Base-by-base conservation (phyloP, 1,284 basidiomycete genomes). In the Ceratorhiza oryzae-sativae region DNA sequence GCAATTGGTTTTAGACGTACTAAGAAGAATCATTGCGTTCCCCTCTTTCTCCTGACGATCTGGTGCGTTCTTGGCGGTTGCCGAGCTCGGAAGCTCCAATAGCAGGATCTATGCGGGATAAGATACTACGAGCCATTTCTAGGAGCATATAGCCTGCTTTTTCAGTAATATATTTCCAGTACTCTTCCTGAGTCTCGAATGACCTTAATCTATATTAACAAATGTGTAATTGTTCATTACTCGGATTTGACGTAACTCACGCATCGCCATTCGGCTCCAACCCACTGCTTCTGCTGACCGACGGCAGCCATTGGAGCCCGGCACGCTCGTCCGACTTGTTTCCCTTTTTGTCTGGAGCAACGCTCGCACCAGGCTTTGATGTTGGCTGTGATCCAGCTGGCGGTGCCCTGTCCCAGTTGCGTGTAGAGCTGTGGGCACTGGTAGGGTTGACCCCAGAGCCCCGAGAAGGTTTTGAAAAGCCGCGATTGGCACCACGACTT, bases 261-360 rank as follows among this genome's bases (percentile, higher is more conserved):
- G 62, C 62, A 65, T 65, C 62, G 5, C 62, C 62, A 65, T 65
- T 51, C 2, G 62, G 62, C 32, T 65, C 62, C 18, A 65, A n/a
- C 36, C 62, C 62, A 41, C 62, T 65, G 32, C 62, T 65, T 30
- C 62, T 45, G 34, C 62, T 65, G n/a, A 65, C 62, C 32, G 62
- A 49, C 3, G 62, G 62, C 10, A 65, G n/a, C 62, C 45, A 65
- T 53, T 53, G 46, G 2, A 65, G 27, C 2, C 32, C 48, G 15
- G 48, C 48, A n/a, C 30, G 62, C 4, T 65, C 62, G 13, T 53
- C 41, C 2, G 6, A 12, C 34, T 65, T 65, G 20, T 18, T 20
- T 20, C 36, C 20, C n/a, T 34, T 36, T 27, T 49, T 65, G 20
- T 27, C 20, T 13, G 12, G 32, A 27, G 60, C 18, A 18, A 15